phyloP scores from a whole-genome alignment of 768 basidiomycete genomes.

The Lentinula aciculospora region DNA sequence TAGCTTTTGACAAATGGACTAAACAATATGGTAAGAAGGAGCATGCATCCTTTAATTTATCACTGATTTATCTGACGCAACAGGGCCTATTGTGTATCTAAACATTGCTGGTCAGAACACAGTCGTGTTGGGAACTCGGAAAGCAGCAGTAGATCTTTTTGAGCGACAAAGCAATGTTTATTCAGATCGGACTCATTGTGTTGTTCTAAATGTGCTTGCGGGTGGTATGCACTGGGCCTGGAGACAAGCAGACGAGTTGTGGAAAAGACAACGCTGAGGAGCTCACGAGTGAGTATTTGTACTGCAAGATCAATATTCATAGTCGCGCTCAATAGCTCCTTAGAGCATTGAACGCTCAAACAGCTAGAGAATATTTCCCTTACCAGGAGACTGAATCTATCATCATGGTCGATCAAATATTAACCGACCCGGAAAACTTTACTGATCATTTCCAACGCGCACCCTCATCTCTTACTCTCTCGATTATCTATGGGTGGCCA shows the following conservation, averaged over 20 bases:
- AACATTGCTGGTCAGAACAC: not conserved
- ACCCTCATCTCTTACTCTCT: conserved; percentile 12
- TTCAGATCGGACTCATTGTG: not conserved
- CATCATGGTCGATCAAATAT: not conserved
- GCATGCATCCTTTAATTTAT: not conserved
- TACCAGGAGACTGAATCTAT: not conserved
- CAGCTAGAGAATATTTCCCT: not conserved
- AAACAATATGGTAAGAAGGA: conserved; percentile 24
- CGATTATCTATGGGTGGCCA: too few species aligned
- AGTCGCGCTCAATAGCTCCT: not conserved
- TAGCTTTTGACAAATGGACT: conserved; percentile 24
- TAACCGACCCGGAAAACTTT: not conserved
- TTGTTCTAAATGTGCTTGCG: not conserved
- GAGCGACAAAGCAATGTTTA: not conserved
- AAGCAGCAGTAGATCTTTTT: conserved; percentile 1
- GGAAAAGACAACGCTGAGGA: conserved; percentile 14
- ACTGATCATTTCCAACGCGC: conserved; percentile 7
- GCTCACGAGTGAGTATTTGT: conserved; percentile 13
- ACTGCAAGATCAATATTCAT: not conserved
- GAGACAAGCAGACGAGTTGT: not conserved
- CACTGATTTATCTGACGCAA: not conserved
- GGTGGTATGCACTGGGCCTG: not conserved
- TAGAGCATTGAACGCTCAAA: not conserved
- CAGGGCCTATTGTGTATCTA: conserved; percentile 6
- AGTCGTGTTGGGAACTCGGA: not conserved